A percentile compares a stretch with the other conserved stretches of the same genome.
Evolutionary conservation across 2,329 filamentous ascomycete species (phyloP).

Genomic region (Fusarium sp.): DNA sequence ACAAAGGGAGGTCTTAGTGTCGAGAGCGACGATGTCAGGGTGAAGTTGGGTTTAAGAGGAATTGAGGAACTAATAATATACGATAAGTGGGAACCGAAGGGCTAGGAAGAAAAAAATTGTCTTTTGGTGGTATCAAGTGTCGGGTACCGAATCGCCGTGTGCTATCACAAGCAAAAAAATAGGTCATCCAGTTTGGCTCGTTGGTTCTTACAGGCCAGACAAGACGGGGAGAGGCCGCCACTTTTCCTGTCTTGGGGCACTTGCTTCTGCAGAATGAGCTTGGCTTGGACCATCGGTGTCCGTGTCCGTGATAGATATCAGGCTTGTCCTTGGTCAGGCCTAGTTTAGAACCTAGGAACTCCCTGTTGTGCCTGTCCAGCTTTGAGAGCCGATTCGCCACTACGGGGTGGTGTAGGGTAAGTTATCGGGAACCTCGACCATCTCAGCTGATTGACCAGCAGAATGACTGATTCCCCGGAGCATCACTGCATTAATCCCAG

Average conservation of each 20-base stretch:
- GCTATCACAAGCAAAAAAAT: slow-evolving; percentile 40
- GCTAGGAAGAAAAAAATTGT: slow-evolving; percentile 37
- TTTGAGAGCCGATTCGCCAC: not conserved
- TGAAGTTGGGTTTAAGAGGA: slow-evolving; percentile 35
- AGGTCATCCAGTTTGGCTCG: slow-evolving; percentile 10
- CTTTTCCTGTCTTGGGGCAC: slow-evolving; percentile 19
- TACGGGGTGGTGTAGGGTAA: not conserved
- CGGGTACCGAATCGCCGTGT: slow-evolving; percentile 24
- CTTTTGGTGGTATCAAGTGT: slow-evolving; percentile 39
- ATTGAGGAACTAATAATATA: slow-evolving; percentile 24
- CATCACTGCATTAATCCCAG: not conserved
- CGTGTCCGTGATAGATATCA: slow-evolving; percentile 18
- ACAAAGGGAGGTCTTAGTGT: slow-evolving; percentile 25
- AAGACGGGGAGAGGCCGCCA: slow-evolving; percentile 21
- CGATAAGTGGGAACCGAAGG: slow-evolving; percentile 32
- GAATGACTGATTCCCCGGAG: slow-evolving; percentile 8
- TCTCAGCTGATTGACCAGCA: slow-evolving; percentile 5
- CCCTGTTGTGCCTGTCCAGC: not conserved
- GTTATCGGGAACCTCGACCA: slow-evolving; percentile 5
- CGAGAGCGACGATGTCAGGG: slow-evolving; percentile 27
- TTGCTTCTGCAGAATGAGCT: slow-evolving; percentile 23
- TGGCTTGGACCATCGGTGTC: slow-evolving; percentile 24
- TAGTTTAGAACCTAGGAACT: not conserved
- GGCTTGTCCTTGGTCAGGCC: slow-evolving; percentile 7
- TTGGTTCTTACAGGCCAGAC: slow-evolving; percentile 7